phyloP scores from a whole-genome alignment of 257 asterid species.

The Solanum piurae region DNA sequence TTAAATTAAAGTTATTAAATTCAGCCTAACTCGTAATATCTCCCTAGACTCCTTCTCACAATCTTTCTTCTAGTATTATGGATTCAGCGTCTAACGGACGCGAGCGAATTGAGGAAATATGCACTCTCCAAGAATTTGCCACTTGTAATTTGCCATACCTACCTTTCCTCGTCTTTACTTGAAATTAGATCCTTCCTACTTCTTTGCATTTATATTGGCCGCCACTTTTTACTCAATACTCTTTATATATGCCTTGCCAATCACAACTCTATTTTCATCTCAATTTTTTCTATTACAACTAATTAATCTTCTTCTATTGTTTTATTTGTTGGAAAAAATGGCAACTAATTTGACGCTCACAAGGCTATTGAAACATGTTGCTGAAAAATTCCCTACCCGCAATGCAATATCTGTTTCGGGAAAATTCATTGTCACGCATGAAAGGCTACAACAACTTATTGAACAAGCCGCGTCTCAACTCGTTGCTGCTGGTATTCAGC shows the following conservation, averaged over 20 bases:
- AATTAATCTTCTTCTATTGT: background rate
- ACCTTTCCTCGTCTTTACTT: background rate
- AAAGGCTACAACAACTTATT: conserved; percentile 45
- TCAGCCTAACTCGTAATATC: background rate
- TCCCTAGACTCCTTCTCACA: background rate
- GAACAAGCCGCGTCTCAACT: conserved; percentile 71
- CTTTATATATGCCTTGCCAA: background rate
- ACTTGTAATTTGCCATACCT: background rate
- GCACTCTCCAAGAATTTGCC: background rate
- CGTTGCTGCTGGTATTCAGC: conserved; percentile 67
- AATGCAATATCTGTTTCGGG: conserved; percentile 70
- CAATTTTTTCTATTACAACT: background rate
- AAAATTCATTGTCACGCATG: conserved; percentile 52
- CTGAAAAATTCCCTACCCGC: conserved; percentile 45
- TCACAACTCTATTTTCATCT: background rate
- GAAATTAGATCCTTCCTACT: background rate
- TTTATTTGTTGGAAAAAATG: background rate
- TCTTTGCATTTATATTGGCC: background rate
- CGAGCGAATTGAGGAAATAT: background rate
- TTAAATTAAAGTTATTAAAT: background rate
- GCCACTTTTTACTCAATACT: background rate
- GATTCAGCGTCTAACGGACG: background rate
- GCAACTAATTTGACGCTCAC: conserved; percentile 39
- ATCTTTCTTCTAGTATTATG: background rate
- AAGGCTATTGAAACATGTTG: conserved; percentile 40